Evolutionary conservation across 2,329 filamentous ascomycete species (phyloP).

Genomic region (Phialophora expanda): DNA sequence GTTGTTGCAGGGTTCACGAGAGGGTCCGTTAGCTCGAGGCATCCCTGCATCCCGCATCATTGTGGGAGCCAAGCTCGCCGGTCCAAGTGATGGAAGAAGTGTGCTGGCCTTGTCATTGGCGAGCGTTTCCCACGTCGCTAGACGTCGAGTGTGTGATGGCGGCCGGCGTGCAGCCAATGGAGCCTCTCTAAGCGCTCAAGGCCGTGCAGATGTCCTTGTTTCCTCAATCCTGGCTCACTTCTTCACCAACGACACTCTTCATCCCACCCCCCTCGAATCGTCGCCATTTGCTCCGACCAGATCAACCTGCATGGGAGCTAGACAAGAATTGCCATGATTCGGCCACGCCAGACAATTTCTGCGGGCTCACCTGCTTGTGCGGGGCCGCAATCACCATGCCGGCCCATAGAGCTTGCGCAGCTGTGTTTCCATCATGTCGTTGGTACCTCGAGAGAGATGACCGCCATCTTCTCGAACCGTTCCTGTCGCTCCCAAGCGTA

Average conservation of each 20-base stretch:
- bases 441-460: constrained; percentile 36
- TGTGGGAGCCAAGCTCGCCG: constrained; percentile 16
- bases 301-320: constrained; percentile 29
- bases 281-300: constrained; percentile 11
- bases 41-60: constrained; percentile 1
- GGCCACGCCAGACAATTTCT: constrained; percentile 20
- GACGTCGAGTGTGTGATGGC: constrained; percentile 30
- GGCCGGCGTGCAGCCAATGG: constrained; percentile 29
- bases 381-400: constrained; percentile 37
- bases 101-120: constrained; percentile 32
- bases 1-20: not conserved
- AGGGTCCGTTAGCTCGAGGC: constrained; percentile 6
- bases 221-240: constrained; percentile 22
- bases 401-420: constrained; percentile 31
- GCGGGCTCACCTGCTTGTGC: constrained; percentile 27
- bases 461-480: constrained; percentile 28
- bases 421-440: constrained; percentile 36
- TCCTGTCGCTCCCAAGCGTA: constrained; percentile 23
- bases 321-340: constrained; percentile 30
- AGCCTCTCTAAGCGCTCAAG: constrained; percentile 30
- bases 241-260: constrained; percentile 24
- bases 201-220: constrained; percentile 25
- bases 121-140: not conserved
- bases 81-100: constrained; percentile 22
- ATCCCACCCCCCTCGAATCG: constrained; percentile 29